Conservation (phyloP, 1,284 basidiomycete species). For the Lentinus polychrous region DNA sequence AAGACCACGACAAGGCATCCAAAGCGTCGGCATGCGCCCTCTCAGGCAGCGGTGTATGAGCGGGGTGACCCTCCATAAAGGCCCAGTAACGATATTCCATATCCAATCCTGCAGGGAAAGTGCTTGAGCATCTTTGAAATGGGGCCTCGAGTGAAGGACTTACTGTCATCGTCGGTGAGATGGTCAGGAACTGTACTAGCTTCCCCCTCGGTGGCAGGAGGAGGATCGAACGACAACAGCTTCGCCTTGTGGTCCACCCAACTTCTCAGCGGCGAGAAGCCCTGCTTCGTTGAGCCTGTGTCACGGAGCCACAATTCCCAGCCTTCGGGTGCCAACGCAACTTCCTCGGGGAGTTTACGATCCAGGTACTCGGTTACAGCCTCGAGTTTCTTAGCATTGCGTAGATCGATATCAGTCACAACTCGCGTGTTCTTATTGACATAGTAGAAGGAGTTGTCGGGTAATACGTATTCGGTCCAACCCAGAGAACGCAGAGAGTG, state of each 20-base stretch:
- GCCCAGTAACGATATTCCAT: conserved; percentile 72
- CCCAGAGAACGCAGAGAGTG: conserved; percentile 30
- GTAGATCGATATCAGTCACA: conserved; percentile 61
- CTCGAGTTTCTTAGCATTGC: conserved; percentile 40
- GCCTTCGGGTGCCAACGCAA: conserved; percentile 28
- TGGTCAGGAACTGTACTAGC: conserved; percentile 15
- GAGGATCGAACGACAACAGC: conserved; percentile 42
- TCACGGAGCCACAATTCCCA: conserved; percentile 53
- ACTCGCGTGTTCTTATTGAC: conserved; percentile 49
- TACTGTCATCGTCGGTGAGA: conserved; percentile 43
- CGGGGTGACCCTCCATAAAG: conserved; percentile 68
- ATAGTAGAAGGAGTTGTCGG: conserved; percentile 62
- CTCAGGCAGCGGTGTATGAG: conserved; percentile 47
- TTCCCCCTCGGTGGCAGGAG: conserved; percentile 20
- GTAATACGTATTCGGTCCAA: conserved; percentile 65
- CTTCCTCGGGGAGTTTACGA: conserved; percentile 21
- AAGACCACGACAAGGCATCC: conserved; percentile 68
- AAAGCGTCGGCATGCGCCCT: conserved; percentile 56
- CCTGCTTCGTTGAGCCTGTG: conserved; percentile 23
- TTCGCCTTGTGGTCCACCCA: conserved; percentile 63
- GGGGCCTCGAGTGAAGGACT: conserved; percentile 25
- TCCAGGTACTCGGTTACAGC: conserved; percentile 47
- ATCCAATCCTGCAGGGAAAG: conserved; percentile 42
- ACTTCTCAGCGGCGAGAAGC: conserved; percentile 34
- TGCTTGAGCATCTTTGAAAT: conserved; percentile 1